Conservation (phyloP, 1,284 basidiomycete genomes). For the Ganoderma meredithae region DNA sequence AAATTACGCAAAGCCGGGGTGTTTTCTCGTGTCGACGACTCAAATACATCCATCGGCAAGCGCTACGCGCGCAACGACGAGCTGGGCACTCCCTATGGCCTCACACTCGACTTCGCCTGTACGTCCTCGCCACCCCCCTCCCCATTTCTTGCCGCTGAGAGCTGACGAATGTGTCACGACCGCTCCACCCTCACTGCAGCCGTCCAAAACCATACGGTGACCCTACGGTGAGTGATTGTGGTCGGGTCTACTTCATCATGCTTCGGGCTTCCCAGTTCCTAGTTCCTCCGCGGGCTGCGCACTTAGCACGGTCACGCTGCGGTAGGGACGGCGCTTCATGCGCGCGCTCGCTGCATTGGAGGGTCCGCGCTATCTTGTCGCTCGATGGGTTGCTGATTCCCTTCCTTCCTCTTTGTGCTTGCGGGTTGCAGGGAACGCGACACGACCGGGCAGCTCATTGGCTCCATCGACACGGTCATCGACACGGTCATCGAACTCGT, state of each 20-base stretch:
- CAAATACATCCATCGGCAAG: slow-evolving; percentile 93
- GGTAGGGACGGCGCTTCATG: not conserved
- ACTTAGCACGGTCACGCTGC: slow-evolving; percentile 2
- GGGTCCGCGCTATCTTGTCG: not conserved
- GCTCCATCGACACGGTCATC: slow-evolving; percentile 92
- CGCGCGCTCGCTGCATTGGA: not conserved
- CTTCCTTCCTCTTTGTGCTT: not conserved
- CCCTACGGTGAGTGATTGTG: slow-evolving; percentile 71
- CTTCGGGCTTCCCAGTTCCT: not conserved
- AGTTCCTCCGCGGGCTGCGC: slow-evolving; percentile 6
- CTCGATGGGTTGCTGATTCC: slow-evolving; percentile 5
- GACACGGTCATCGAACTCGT: slow-evolving; percentile 81
- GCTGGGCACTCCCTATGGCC: slow-evolving; percentile 95
- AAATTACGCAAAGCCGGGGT: slow-evolving; percentile 90
- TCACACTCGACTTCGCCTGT: slow-evolving; percentile 98
- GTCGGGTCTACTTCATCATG: not conserved
- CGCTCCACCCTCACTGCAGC: slow-evolving; percentile 52
- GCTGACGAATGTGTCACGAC: slow-evolving; percentile 31
- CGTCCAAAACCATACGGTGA: slow-evolving; percentile 88
- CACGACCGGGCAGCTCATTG: slow-evolving; percentile 93
- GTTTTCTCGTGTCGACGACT: slow-evolving; percentile 94
- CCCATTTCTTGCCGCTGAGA: slow-evolving; percentile 19
- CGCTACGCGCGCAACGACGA: slow-evolving; percentile 99
- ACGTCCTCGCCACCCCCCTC: slow-evolving; percentile 48
- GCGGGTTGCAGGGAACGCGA: slow-evolving; percentile 81